These are phyloP conservation scores for Insectozyma bohioensis DNA, from an alignment of 1,139 yeast genomes.

Conservation along the genomic window DNA sequence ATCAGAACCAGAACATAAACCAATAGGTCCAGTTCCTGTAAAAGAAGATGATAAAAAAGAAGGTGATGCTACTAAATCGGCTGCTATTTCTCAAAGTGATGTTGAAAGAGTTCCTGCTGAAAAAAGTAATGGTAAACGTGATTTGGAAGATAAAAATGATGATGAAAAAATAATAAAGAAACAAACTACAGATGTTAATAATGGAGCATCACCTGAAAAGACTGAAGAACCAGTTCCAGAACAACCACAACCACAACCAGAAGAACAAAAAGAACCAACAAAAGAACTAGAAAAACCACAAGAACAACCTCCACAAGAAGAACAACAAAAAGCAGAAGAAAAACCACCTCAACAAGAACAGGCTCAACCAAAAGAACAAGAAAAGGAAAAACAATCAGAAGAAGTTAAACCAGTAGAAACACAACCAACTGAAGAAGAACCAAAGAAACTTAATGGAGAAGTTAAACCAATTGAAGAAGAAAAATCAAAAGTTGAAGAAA, in stretches of 20 bases:
- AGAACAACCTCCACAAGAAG: constrained; percentile 1
- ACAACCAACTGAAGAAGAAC: too few relatives aligned
- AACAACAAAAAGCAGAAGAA: too few relatives aligned
- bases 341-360: too few relatives aligned
- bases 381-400: background rate
- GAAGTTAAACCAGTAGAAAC: too few relatives aligned
- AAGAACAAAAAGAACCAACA: constrained; percentile 1
- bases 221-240: constrained; percentile 10
- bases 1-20: constrained; percentile 3
- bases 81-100: constrained; percentile 1
- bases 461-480: too few relatives aligned
- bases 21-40: constrained; percentile 8
- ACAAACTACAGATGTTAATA: too few relatives aligned
- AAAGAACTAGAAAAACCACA: background rate
- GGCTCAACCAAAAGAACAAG: background rate
- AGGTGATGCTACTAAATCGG: background rate
- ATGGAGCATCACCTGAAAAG: constrained; percentile 8
- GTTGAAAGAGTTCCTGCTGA: too few relatives aligned
- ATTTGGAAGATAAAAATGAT: constrained; percentile 36
- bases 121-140: constrained; percentile 27
- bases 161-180: constrained; percentile 14
- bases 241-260: too few relatives aligned
- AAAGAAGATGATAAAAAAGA: background rate
- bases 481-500: too few relatives aligned
- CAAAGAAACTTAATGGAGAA: too few relatives aligned